These are phyloP conservation scores for Candida labiduridarum DNA, from an alignment of 1,139 yeast genomes.

Conservation along the genomic window DNA sequence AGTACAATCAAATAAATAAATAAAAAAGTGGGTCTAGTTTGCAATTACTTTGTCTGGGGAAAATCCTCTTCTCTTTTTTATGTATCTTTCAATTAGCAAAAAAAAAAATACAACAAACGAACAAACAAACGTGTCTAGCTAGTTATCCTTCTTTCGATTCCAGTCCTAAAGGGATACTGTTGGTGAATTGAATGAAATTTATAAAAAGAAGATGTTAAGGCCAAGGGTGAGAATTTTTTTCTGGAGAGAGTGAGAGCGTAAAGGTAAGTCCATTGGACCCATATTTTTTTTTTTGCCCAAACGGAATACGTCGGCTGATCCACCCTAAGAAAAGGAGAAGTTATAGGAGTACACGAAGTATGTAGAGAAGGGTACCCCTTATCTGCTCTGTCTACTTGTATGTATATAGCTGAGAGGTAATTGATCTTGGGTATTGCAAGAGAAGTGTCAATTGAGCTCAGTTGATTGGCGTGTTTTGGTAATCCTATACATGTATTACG, in stretches of 20 bases:
- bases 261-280: neutral
- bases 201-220: neutral
- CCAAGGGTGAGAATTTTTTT: conserved; percentile 5
- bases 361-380: neutral
- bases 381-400: neutral
- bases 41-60: neutral
- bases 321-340: neutral
- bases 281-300: neutral
- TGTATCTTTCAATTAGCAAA: neutral
- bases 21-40: neutral
- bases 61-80: neutral
- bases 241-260: conserved; percentile 4
- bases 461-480: conserved; percentile 4
- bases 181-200: conserved; percentile 3
- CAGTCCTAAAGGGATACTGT: conserved; percentile 4
- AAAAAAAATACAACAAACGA: neutral
- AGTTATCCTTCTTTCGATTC: conserved; percentile 6
- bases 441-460: neutral
- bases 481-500: conserved; percentile 5
- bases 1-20: conserved; percentile 1
- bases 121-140: conserved; percentile 1
- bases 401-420: neutral
- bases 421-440: neutral
- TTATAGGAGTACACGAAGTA: neutral
- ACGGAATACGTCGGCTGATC: conserved; percentile 2